Evolutionary conservation across 495 filamentous ascomycete genomes (phyloP), one percentile per base, ranked within the genome.

Genomic region (Penicillium samsonianum): DNA sequence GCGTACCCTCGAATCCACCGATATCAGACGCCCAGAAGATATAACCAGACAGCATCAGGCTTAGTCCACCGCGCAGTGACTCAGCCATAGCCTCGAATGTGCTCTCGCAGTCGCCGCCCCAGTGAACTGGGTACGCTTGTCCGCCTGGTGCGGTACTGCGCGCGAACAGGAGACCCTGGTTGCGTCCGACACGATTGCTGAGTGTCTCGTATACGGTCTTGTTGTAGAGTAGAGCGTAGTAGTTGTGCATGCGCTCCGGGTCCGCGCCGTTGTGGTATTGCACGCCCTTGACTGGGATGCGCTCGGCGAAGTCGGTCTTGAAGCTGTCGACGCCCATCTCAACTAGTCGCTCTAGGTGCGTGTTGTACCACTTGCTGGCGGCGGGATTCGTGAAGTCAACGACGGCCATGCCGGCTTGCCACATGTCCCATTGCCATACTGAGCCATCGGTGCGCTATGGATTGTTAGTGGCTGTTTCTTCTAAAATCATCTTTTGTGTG

Each of bases 261-360:
- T 87, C 82, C 53, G 78, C 73, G 51, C 71, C 69, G 65, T 84
- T 81, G 58, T 75, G 75, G 79, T 83, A 87, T 38, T 75, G 62
- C 11, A 90, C 80, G 59, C 85, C 81, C 23, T 76, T 72, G n/a
- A 78, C 76, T 0, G 87, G 87, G 47, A 89, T 87, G 31, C 87
- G 78, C 69, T 90, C 87, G 16, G 85, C 86, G 58, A 90, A 90
- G 68, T 90, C 87, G 16, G 87, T 89, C 65, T 89, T 90, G 78
- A 90, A 82, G 47, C 78, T 79, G 70, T 89, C 84, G 46, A 90
- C 79, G 10, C 87, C 87, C 55, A 81, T 78, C 45, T 85, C 80
- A 65, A 87, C 85, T 2, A 90, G 80, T 2, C 69, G 72, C 30
- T 84, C 73, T 9, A 90, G 69, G 58, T 86, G 84, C 3, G 57